Base-by-base conservation (phyloP, 352 stramenopile species). In the Globisporangium carolinianum region DNA sequence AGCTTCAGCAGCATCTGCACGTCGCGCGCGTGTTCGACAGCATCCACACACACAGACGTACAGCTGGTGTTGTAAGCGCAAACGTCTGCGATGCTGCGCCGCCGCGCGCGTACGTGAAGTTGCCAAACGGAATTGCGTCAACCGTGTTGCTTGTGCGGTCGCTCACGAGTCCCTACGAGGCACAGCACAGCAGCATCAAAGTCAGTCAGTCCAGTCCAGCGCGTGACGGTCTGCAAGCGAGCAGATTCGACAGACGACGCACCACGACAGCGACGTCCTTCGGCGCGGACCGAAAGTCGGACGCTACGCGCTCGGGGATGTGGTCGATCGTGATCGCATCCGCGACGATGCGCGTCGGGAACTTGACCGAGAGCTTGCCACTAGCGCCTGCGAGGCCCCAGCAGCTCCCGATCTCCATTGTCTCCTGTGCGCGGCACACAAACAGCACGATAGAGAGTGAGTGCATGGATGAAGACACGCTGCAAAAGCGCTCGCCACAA, bases 361-460 rank as follows among this genome's bases (percentile, higher is more conserved):
- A 89, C 36, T 83, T 83, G 14, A 96, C 75, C 0, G 87, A 90
- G 11, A 96, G 69, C 9, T 73, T 83, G 17, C 86, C 87, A 7
- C 62, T 70, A 5, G 68, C 60, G 0, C 83, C 78, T 6, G 58
- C 55, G 39, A 94, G 72, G 18, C 73, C 75, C 83, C 85, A 96
- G 60, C 87, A 96, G 45, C 76, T 89, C 12, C 87, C 87, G 12
- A 94, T 82, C 58, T 91, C 84, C 63, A 87, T 89, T 14, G 83
- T 90, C 81, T 90, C 77, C 80, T 91, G 57, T 8, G 12, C 15
- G 6, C 47, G 54, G 9, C 4, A 54, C n/a, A 51, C 14, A 41
- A 11, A 53, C 12, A 58, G 0, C 14, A 57, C 8, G 8, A 24
- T 39, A 38, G 42, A 17, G 42, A n/a, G 11, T 52, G 14, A 35